These are phyloP conservation scores for Cladorrhinum sp. DNA, from an alignment of 2,329 filamentous ascomycete genomes.

Conservation along the genomic window DNA sequence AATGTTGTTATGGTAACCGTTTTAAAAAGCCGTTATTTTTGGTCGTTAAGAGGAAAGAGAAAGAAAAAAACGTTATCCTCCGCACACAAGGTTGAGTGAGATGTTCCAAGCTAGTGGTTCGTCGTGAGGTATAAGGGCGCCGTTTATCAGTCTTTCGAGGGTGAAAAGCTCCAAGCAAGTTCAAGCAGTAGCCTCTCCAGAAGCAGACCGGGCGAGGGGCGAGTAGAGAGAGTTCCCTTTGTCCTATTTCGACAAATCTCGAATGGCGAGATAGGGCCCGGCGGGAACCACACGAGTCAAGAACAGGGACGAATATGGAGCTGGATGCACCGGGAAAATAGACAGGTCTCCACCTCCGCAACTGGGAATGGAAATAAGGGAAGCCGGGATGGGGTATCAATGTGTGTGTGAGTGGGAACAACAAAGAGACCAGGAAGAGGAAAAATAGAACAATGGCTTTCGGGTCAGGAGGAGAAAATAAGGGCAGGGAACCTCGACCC, in stretches of 20 bases:
- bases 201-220: not conserved
- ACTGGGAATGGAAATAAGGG: constrained; percentile 8
- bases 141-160: not conserved
- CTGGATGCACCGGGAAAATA: constrained; percentile 2
- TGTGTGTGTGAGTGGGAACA: constrained; percentile 1
- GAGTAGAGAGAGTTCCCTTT: not conserved
- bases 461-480: not conserved
- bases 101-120: not conserved
- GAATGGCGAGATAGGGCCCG: constrained; percentile 1
- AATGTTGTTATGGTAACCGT: not conserved
- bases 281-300: constrained; percentile 12
- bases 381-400: constrained; percentile 12
- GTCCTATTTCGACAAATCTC: constrained; percentile 3
- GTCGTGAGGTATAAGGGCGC: not conserved
- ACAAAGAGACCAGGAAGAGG: constrained; percentile 1
- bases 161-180: not conserved
- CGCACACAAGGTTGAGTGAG: not conserved
- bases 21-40: constrained; percentile 8
- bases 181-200: not conserved
- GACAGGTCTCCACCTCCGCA: constrained; percentile 11
- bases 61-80: not conserved
- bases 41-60: constrained; percentile 1
- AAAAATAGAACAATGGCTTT: not conserved
- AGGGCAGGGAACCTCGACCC: not conserved
- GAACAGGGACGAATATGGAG: constrained; percentile 8